phyloP scores from a whole-genome alignment of 208 protist genomes.

The Trypanosoma conorhini region DNA sequence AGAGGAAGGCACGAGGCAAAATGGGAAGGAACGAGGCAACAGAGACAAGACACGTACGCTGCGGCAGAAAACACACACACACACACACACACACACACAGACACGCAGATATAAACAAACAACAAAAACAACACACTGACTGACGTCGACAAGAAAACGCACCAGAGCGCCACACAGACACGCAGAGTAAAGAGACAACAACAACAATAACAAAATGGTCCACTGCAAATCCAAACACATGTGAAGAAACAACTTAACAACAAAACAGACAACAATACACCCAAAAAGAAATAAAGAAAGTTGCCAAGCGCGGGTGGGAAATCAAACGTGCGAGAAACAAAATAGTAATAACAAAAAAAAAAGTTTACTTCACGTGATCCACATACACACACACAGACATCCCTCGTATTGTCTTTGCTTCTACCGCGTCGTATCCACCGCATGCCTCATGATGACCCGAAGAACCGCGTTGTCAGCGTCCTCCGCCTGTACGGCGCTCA shows the following conservation, averaged over 20 bases:
- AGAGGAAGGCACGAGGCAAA: too few species aligned
- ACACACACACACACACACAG: slow-evolving; percentile 2
- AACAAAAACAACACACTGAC: background rate
- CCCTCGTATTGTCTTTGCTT: background rate
- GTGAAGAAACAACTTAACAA: background rate
- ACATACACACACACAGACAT: too few species aligned
- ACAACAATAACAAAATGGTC: slow-evolving; percentile 3
- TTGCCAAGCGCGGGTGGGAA: background rate
- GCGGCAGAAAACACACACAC: background rate
- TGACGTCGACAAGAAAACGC: background rate
- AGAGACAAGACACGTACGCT: slow-evolving; percentile 15
- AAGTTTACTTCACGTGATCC: background rate
- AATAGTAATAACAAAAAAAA: background rate
- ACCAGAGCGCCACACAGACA: background rate
- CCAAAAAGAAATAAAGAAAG: background rate
- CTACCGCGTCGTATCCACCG: background rate
- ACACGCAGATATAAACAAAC: slow-evolving; percentile 5
- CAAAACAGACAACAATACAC: background rate
- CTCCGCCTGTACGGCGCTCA: background rate
- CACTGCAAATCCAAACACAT: too few species aligned
- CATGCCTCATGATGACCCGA: background rate
- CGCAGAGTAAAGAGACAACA: background rate
- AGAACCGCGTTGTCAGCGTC: slow-evolving; percentile 20
- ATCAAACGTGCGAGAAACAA: background rate
- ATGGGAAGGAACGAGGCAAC: background rate